Evolutionary conservation across 2,329 filamentous ascomycete species (phyloP).

Genomic region (Lecanicillium sp.): DNA sequence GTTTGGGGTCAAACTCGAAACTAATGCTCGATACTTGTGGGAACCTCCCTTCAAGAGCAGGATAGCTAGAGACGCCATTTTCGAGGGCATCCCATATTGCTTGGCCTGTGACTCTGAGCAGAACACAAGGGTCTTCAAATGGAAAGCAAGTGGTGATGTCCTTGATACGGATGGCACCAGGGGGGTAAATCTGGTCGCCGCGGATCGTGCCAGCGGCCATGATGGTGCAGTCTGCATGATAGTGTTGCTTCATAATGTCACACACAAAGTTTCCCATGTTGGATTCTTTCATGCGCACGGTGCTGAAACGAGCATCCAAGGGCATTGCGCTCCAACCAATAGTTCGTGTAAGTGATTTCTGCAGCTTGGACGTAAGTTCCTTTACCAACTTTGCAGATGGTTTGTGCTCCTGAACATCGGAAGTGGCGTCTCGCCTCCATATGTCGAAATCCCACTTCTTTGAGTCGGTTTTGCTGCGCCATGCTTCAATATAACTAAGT

Average conservation of each 20-base stretch:
- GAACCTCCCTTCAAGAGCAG: slow-evolving; percentile 75
- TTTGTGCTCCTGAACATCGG: slow-evolving; percentile 55
- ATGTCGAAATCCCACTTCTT: slow-evolving; percentile 72
- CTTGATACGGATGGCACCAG: slow-evolving; percentile 67
- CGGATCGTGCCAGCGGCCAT: slow-evolving; percentile 83
- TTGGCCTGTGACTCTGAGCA: slow-evolving; percentile 62
- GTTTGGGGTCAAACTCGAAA: slow-evolving; percentile 62
- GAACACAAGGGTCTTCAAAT: slow-evolving; percentile 82
- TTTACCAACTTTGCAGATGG: slow-evolving; percentile 54
- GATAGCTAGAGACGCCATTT: slow-evolving; percentile 73
- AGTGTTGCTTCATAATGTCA: slow-evolving; percentile 81
- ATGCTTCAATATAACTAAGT: slow-evolving; percentile 76
- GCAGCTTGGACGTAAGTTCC: slow-evolving; percentile 63
- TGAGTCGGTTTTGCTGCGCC: slow-evolving; percentile 39
- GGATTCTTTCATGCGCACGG: slow-evolving; percentile 67
- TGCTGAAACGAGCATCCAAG: slow-evolving; percentile 79
- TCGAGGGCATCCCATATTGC: slow-evolving; percentile 74
- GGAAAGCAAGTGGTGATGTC: slow-evolving; percentile 87
- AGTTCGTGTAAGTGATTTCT: slow-evolving; percentile 70
- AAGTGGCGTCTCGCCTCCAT: slow-evolving; percentile 62
- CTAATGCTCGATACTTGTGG: slow-evolving; percentile 79
- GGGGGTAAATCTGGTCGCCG: slow-evolving; percentile 81
- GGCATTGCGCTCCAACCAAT: slow-evolving; percentile 74
- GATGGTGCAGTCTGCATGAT: slow-evolving; percentile 70
- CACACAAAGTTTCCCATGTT: slow-evolving; percentile 89